Base-by-base conservation (phyloP, 2,329 filamentous ascomycete genomes). In the Neonectria sp. region DNA sequence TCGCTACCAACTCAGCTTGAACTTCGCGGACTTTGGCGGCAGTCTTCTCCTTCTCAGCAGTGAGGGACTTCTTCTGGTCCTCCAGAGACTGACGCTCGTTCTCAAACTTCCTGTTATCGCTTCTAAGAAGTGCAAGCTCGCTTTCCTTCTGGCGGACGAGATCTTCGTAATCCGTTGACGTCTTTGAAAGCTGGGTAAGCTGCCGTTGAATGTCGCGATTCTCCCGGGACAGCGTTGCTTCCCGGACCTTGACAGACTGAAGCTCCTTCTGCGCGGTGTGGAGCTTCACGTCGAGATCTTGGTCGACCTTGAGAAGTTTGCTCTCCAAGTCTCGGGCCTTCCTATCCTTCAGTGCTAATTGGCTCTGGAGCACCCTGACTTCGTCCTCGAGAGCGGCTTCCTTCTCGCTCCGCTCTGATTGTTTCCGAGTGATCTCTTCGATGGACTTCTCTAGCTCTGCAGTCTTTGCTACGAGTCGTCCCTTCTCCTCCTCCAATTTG, bases 101-200 rank as follows among this genome's bases (percentile, higher is more conserved):
- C 78, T 97, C 93, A 72, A 92, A 92, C 70, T 92, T 94, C 78
- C 92, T 93, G 70, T 95, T 90, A 78, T 99, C 96, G 12, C 91
- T 90, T 73, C 95, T 94, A 37, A 98, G 86, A 52, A 98, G 87
- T 0, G 92, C 88, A 24, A 99, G 85, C 77, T 99, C 97, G 79
- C 95, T 97, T 78, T 99, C 96, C 79, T 98, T 99, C 66, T 93
- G 92, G 27, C 95, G 89, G 27, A 99, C 92, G 49, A 98, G 88
- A 75, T 98, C 95, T 80, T 99, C 96, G 72, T 97, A 98, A 77
- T 95, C 94, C 0, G 95, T 97, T 1, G 95, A 97, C 0, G 95
- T 98, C 55, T 94, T 91, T 0, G 96, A 96, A 21, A 99, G 85
- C 72, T 97, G 91, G 0, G 93, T 89, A 60, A 99, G 90, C 75